Evolutionary conservation across 768 basidiomycete genomes (phyloP).

Genomic region (Boletus bicolor): DNA sequence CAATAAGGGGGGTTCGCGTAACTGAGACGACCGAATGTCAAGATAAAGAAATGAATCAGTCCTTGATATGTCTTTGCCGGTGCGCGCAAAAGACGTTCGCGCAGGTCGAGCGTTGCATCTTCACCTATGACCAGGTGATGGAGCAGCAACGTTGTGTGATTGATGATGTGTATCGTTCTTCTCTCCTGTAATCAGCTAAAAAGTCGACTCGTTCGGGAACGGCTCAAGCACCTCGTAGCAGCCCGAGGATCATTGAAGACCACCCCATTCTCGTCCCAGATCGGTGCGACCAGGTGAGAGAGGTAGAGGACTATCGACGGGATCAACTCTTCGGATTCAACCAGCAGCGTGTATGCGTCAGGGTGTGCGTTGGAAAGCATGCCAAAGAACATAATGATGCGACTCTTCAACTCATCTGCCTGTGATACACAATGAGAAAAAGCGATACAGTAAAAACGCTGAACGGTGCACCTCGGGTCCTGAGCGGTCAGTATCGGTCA

Average conservation of each 20-base stretch:
- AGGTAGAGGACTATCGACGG: constrained; percentile 63
- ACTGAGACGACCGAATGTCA: constrained; percentile 73
- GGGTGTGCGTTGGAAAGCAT: constrained; percentile 39
- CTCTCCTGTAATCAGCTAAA: not conserved
- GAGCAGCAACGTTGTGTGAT: constrained; percentile 55
- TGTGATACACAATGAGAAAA: constrained; percentile 16
- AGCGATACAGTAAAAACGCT: not conserved
- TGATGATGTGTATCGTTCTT: constrained; percentile 51
- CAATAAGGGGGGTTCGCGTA: constrained; percentile 66
- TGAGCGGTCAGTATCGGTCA: constrained; percentile 41
- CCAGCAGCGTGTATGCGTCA: constrained; percentile 37
- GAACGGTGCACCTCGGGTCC: constrained; percentile 39
- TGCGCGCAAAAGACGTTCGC: constrained; percentile 55
- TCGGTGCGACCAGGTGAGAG: constrained; percentile 45
- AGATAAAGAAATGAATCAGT: constrained; percentile 65
- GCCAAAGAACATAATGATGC: constrained; percentile 40
- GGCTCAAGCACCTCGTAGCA: constrained; percentile 21
- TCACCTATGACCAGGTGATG: constrained; percentile 58
- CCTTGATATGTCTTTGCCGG: constrained; percentile 56
- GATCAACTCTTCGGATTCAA: constrained; percentile 53
- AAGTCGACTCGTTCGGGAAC: not conserved
- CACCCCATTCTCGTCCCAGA: constrained; percentile 65
- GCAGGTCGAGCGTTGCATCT: constrained; percentile 49
- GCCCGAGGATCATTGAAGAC: constrained; percentile 37
- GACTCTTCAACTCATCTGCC: constrained; percentile 36